phyloP scores from a whole-genome alignment of 192 early-diverging fungal species.

The Coemansia brasiliensis region DNA sequence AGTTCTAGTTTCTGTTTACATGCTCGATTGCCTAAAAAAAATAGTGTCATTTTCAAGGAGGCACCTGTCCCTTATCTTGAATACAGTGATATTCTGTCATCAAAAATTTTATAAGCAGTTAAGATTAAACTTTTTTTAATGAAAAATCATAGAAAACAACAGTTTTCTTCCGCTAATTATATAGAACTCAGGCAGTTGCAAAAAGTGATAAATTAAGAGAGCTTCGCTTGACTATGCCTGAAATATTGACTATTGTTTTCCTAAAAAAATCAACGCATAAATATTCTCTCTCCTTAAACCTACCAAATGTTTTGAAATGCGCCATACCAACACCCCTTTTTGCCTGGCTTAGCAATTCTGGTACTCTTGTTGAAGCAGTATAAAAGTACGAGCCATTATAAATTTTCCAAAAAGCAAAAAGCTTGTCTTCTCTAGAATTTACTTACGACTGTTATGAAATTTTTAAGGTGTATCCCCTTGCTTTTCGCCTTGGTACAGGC shows the following conservation, averaged over 20 bases:
- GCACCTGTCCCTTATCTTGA: too few relatives aligned
- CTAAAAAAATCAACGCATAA: background rate
- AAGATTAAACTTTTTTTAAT: too few relatives aligned
- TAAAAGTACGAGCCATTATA: background rate
- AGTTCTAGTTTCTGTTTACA: too few relatives aligned
- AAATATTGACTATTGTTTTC: background rate
- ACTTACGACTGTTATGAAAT: conserved; percentile 7
- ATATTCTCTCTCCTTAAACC: background rate
- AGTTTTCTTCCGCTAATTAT: too few relatives aligned
- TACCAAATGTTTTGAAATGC: conserved; percentile 4
- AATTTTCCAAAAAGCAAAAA: background rate
- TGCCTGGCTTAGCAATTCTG: background rate
- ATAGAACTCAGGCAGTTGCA: too few relatives aligned
- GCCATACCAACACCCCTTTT: background rate
- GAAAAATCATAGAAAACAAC: too few relatives aligned
- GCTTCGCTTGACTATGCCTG: background rate
- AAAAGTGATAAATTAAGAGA: too few relatives aligned
- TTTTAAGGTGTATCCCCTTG: conserved; percentile 3
- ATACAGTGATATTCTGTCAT: too few relatives aligned
- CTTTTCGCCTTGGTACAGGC: conserved; percentile 8
- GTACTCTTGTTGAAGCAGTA: background rate
- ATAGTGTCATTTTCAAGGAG: too few relatives aligned
- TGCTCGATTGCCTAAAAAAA: too few relatives aligned
- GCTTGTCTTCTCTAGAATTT: background rate
- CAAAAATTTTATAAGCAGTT: too few relatives aligned